Evolutionary conservation across 768 basidiomycete genomes (phyloP), one percentile per base, ranked within the genome.

Genomic region (Naganishia onofrii): DNA sequence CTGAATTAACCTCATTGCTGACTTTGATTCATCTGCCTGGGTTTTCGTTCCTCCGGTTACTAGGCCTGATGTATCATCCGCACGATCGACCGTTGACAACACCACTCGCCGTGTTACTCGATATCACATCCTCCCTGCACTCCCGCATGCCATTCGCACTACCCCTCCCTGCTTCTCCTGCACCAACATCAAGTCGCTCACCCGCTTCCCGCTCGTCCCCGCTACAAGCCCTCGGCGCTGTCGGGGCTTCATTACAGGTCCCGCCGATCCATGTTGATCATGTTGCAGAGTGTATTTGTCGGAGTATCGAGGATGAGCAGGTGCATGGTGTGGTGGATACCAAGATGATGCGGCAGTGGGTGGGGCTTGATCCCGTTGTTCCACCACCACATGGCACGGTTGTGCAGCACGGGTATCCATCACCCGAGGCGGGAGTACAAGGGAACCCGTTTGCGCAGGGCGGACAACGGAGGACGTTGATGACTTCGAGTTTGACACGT

Each of bases 181-280:
- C 89, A 69, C 55, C 42, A 10, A 55, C 60, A 26, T 23, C 36
- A 42, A 32, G 34, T 15, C 15, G 31, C 15, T 36, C 32, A 53
- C 90, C 68, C 84, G 91, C 75, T 86, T 87, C 65, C 78, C 83
- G 53, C 75, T 88, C 57, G 84, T 84, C 51, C 79, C 84, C 46
- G 75, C 77, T 67, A 34, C 65, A 51, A 70, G 71, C 65, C 56
- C 73, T 73, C 76, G 32, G 23, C 71, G 64, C 70, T 74, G 68
- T 73, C 77, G 74, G 71, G 81, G 77, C 72, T 93, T 42, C 90
- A 21, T 81, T 97, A 63, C 85, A 86, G n/a, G 88, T 89, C 67
- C 92, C 90, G 34, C 94, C 96, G 1, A 87, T 98, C 52, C 95
- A 98, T 76, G 93, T 97, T 26, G 96, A 99, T 75, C 92, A 93